Conservation (phyloP, 306 rosid species). For the Urtica urens region DNA sequence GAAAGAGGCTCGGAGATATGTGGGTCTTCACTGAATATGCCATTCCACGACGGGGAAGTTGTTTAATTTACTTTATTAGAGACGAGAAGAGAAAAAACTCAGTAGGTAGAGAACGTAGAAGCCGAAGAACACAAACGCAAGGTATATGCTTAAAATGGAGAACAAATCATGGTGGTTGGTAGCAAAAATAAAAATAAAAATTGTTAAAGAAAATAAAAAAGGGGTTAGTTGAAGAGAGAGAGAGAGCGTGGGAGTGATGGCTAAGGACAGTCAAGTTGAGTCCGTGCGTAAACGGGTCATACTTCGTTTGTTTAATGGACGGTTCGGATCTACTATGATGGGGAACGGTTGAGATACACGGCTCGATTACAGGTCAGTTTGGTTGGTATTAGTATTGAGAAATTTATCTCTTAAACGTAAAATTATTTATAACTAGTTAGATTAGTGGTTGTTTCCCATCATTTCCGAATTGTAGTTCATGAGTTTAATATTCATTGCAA, state of each 20-base stretch:
- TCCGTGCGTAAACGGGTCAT: too few species aligned
- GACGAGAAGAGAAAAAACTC: not conserved
- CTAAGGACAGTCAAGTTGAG: too few species aligned
- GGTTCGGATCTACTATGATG: not conserved
- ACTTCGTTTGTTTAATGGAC: not conserved
- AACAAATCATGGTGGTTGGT: not conserved
- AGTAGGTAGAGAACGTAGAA: not conserved
- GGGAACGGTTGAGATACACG: not conserved
- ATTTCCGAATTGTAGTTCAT: too few species aligned
- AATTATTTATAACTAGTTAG: too few species aligned
- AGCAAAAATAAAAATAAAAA: not conserved
- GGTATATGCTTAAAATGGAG: not conserved
- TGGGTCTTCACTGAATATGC: constrained; percentile 26
- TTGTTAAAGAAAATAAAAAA: not conserved
- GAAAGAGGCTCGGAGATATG: constrained; percentile 6
- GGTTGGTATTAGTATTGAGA: not conserved
- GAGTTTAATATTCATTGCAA: too few species aligned
- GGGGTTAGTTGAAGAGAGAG: not conserved
- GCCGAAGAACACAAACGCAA: too few species aligned
- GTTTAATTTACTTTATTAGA: not conserved
- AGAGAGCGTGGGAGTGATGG: not conserved
- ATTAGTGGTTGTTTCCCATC: too few species aligned
- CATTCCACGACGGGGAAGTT: constrained; percentile 10
- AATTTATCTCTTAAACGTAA: too few species aligned
- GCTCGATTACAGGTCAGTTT: not conserved